These are phyloP conservation scores for Dactylorhiza incarnata DNA, from an alignment of 106 monocot species.

Conservation along the genomic window DNA sequence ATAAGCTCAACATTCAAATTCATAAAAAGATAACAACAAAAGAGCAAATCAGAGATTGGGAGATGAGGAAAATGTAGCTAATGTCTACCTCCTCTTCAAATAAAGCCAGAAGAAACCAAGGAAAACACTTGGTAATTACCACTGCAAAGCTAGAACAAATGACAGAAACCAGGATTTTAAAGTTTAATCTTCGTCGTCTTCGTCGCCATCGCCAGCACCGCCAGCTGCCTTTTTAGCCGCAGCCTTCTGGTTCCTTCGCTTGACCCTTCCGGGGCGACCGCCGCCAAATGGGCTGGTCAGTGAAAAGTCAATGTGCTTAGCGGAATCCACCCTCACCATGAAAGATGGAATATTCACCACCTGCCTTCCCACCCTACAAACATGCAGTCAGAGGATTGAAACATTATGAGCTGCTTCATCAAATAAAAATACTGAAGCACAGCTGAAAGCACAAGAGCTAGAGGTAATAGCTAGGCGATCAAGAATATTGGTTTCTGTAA, in stretches of 20 bases:
- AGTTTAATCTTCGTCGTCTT: constrained; percentile 8
- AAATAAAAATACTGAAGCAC: background rate
- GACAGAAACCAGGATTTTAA: too few species aligned
- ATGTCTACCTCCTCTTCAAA: background rate
- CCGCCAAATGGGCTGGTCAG: constrained; percentile 22
- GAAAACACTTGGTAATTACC: too few species aligned
- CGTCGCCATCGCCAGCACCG: constrained; percentile 16
- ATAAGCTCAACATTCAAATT: background rate
- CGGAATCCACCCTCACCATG: constrained; percentile 15
- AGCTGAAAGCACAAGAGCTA: background rate
- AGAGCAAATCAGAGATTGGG: background rate
- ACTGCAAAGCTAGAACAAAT: too few species aligned
- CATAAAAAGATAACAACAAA: background rate
- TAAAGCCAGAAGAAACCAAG: background rate
- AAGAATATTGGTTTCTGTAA: background rate
- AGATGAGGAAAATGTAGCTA: background rate
- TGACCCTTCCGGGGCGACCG: constrained; percentile 13
- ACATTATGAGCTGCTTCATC: background rate
- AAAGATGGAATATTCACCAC: constrained; percentile 21
- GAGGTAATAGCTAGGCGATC: background rate
- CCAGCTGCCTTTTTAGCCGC: constrained; percentile 16
- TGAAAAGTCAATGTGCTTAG: constrained; percentile 16
- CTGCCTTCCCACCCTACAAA: constrained; percentile 17
- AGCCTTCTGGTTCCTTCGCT: constrained; percentile 14
- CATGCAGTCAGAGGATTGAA: background rate